Base-by-base conservation (phyloP, 305 asterid species). In the Fraxinus albicans region DNA sequence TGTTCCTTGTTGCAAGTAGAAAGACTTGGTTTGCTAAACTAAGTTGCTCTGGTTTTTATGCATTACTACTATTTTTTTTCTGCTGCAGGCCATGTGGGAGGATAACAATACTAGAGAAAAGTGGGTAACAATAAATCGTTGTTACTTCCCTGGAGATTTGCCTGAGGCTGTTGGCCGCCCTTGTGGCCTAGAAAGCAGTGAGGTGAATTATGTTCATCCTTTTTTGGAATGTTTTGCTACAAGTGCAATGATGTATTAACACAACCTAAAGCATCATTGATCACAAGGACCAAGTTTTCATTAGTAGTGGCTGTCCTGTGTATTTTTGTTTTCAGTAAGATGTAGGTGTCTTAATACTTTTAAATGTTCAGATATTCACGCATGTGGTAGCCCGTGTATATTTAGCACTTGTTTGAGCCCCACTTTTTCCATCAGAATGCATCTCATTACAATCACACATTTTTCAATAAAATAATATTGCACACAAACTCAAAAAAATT, bases 101-200 rank as follows among this genome's bases (percentile, higher is more conserved):
- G 99, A 96, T 86, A 89, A 86, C 65, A 88, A 79, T 76, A 88
- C 88, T 72, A 85, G 89, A 73, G 76, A 80, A 25, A 97, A 93
- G 86, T 95, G 97, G 97, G 90, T 92, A 74, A 86, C 87, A 76
- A 94, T 92, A 73, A 97, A 87, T 86, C 92, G 86, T 79, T 97
- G 97, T 86, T 97, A 93, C 91, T 95, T 94, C 85, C 95, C 99
- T 70, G 87, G 90, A 79, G 99, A 97, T 87, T 94, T 97, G 88
- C 98, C 99, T 60, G 93, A 87, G 89, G 87, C 95, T 83, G 95
- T 95, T 82, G 98, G 97, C 70, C 97, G 97, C 80, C 98, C 99
- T 67, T 91, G 98, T 77, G 92, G 97, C 89, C 91, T 94, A 84
- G 98, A 93, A 82, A 91, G 90, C 90, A 89, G 86, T 81, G 99